These are phyloP conservation scores for Chaetoceros tenuissimus DNA, from an alignment of 108 stramenopile genomes.

Conservation along the genomic window DNA sequence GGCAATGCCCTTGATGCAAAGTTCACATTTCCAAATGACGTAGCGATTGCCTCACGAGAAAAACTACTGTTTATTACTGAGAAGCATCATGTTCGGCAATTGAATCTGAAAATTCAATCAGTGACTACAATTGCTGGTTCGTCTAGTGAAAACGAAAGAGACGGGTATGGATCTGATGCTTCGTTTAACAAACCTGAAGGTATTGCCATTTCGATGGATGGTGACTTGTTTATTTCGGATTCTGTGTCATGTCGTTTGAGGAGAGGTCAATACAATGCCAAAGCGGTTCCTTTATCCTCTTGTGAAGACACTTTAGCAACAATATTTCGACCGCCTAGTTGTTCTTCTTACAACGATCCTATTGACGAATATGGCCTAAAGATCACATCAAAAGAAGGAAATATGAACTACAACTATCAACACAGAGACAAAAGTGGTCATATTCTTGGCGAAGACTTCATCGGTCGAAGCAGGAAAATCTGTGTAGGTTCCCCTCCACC, in stretches of 20 bases:
- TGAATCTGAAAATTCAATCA: constrained; percentile 28
- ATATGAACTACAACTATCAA: constrained; percentile 63
- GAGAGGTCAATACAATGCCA: constrained; percentile 27
- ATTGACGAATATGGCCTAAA: constrained; percentile 47
- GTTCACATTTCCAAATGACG: constrained; percentile 71
- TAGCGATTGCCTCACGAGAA: constrained; percentile 37
- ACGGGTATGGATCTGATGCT: constrained; percentile 55
- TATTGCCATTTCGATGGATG: constrained; percentile 46
- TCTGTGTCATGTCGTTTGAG: constrained; percentile 50
- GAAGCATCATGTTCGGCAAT: constrained; percentile 37
- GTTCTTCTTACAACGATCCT: constrained; percentile 70
- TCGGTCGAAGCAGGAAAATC: constrained; percentile 43
- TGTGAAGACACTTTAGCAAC: constrained; percentile 47
- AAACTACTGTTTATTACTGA: constrained; percentile 60
- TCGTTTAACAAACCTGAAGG: constrained; percentile 56
- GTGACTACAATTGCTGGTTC: constrained; percentile 68
- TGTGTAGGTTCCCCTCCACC: constrained; percentile 77
- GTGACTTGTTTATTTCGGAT: constrained; percentile 54
- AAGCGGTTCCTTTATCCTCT: constrained; percentile 24
- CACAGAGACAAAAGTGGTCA: constrained; percentile 23
- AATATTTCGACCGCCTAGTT: constrained; percentile 62
- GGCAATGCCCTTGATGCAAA: constrained; percentile 29
- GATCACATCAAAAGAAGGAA: constrained; percentile 44
- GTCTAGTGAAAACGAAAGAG: constrained; percentile 34
- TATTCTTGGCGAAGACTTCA: constrained; percentile 34